These are phyloP conservation scores for Rhododendron henanense DNA, from an alignment of 148 eudicot genomes.

Conservation along the genomic window DNA sequence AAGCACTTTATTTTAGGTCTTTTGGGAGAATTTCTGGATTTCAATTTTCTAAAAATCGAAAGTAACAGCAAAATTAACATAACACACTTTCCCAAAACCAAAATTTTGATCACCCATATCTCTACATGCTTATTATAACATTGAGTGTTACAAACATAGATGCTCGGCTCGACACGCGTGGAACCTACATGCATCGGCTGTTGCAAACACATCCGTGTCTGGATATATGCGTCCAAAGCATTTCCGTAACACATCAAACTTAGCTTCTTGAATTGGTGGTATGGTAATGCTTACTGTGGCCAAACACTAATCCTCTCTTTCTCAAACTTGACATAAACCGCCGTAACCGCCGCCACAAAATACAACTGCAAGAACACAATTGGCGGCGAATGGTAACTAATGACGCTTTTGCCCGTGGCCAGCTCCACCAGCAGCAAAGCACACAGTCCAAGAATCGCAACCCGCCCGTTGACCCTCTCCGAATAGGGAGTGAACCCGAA, in stretches of 20 bases:
- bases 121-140: too few species aligned
- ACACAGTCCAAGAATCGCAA: conserved; percentile 59
- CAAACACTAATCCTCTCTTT: conserved; percentile 84
- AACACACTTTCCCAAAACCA: neutral
- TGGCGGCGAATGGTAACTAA: conserved; percentile 65
- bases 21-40: neutral
- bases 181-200: too few species aligned
- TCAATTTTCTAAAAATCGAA: too few species aligned
- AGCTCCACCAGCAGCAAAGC: conserved; percentile 82
- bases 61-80: neutral
- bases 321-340: conserved; percentile 63
- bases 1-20: too few species aligned
- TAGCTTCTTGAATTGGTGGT: neutral
- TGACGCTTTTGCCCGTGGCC: conserved; percentile 75
- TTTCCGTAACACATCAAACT: too few species aligned
- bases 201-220: too few species aligned
- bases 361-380: conserved; percentile 72
- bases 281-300: conserved; percentile 33
- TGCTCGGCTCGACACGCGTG: too few species aligned
- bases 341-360: conserved; percentile 70
- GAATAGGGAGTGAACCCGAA: conserved; percentile 88
- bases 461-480: conserved; percentile 71
- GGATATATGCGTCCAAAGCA: too few species aligned
- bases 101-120: neutral
- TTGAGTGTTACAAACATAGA: too few species aligned